A percentile compares a stretch with the other conserved stretches of the same genome.
These are phyloP conservation scores for Lecanicillium sp. DNA, from an alignment of 2,329 filamentous ascomycete species.

Conservation along the genomic window DNA sequence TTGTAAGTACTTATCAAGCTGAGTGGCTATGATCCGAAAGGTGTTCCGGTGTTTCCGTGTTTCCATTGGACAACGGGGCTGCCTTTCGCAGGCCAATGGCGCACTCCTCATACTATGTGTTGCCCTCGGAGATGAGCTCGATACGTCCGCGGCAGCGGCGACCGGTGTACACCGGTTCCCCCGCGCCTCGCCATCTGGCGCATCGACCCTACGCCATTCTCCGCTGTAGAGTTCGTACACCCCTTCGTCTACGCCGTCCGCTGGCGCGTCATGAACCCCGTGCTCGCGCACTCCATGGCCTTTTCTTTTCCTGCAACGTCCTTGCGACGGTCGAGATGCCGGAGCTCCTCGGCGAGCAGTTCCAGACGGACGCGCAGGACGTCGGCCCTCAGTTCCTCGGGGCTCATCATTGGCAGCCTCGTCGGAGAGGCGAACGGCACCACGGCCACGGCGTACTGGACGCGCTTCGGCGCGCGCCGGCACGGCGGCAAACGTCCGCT, in stretches of 20 bases:
- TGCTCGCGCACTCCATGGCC: not conserved
- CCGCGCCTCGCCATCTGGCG: not conserved
- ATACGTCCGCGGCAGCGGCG: not conserved
- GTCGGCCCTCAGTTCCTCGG: slow-evolving; percentile 8
- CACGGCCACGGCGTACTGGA: not conserved
- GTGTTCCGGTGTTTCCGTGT: no score
- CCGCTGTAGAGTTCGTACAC: not conserved
- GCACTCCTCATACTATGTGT: not conserved
- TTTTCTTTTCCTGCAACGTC: slow-evolving; percentile 8
- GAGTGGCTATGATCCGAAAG: not conserved
- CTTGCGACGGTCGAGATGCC: slow-evolving; percentile 8
- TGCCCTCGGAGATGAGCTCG: not conserved
- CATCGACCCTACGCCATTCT: slow-evolving; percentile 6
- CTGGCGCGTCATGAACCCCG: not conserved
- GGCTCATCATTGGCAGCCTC: slow-evolving; percentile 6
- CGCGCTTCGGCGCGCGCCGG: not conserved
- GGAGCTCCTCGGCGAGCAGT: slow-evolving; percentile 9
- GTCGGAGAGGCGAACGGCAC: slow-evolving; percentile 1
- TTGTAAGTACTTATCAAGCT: not conserved
- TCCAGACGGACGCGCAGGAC: not conserved
- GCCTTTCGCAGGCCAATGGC: not conserved
- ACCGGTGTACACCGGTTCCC: not conserved
- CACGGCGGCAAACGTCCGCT: not conserved
- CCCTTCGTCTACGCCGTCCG: slow-evolving; percentile 4
- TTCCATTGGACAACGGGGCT: no score